phyloP scores from a whole-genome alignment of 2,329 filamentous ascomycete species.

The Talaromyces funiculosus region DNA sequence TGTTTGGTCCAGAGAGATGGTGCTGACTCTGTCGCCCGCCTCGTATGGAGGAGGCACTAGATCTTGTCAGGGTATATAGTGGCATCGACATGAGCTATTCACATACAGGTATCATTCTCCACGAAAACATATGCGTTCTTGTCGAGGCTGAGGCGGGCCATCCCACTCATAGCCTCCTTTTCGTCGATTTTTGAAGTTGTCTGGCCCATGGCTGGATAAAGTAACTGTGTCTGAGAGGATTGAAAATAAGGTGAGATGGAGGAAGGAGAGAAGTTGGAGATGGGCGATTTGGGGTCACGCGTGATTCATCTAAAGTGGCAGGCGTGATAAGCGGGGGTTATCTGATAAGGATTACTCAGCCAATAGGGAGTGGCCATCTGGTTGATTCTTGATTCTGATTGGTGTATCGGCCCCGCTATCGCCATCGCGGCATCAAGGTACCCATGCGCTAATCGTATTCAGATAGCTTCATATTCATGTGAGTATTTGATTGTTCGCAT shows the following conservation, averaged over 20 bases:
- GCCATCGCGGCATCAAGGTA: not conserved
- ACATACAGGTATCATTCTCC: constrained; percentile 15
- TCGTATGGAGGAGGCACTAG: constrained; percentile 17
- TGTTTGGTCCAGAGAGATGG: constrained; percentile 20
- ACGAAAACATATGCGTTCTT: constrained; percentile 12
- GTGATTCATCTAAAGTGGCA: not conserved
- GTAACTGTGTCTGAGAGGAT: no score
- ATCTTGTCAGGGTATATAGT: not conserved
- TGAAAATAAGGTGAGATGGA: not conserved
- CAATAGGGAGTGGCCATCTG: not conserved
- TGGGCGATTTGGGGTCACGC: not conserved
- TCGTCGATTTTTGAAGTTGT: constrained; percentile 10
- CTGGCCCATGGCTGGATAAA: constrained; percentile 12
- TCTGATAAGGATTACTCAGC: not conserved
- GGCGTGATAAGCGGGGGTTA: not conserved
- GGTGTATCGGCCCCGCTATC: not conserved
- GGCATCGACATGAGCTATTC: not conserved
- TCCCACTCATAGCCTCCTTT: constrained; percentile 8
- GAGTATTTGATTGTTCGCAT: not conserved
- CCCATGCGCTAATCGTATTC: not conserved
- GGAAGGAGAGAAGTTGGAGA: not conserved
- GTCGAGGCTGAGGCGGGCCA: constrained; percentile 13
- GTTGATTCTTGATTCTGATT: not conserved
- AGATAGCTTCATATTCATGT: not conserved
- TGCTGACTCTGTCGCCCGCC: constrained; percentile 13